phyloP scores from a whole-genome alignment of 1,139 yeast species.

The Hemisphaericaspora subhashii region DNA sequence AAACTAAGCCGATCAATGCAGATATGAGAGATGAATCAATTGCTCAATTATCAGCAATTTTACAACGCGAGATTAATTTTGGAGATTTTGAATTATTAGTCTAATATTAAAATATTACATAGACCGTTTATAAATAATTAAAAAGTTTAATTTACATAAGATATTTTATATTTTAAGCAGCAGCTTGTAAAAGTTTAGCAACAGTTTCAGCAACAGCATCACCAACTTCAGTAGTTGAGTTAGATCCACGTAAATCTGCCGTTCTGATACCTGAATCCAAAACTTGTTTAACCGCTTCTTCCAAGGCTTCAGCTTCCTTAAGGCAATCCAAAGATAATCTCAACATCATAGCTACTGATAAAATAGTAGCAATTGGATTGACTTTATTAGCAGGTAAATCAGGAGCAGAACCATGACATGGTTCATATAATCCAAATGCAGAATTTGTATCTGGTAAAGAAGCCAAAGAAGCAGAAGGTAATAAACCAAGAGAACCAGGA shows the following conservation, averaged over 20 bases:
- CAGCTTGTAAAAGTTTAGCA: constrained; percentile 47
- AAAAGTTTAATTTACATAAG: not conserved
- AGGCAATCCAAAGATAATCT: constrained; percentile 79
- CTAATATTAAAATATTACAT: too few species aligned
- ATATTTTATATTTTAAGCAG: constrained; percentile 6
- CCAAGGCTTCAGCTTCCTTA: constrained; percentile 86
- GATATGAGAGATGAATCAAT: constrained; percentile 29
- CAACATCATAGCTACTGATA: constrained; percentile 97
- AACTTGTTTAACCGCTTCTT: constrained; percentile 81
- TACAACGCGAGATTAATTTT: constrained; percentile 1
- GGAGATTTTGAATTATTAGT: not conserved
- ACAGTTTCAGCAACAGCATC: constrained; percentile 84
- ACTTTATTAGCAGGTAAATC: constrained; percentile 86
- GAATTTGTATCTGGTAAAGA: constrained; percentile 91
- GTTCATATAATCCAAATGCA: constrained; percentile 96
- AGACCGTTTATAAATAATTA: not conserved
- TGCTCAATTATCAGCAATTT: constrained; percentile 35
- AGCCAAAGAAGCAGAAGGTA: constrained; percentile 95
- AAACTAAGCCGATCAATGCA: constrained; percentile 7
- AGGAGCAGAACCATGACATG: constrained; percentile 98
- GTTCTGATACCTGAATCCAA: constrained; percentile 85
- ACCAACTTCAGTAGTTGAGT: constrained; percentile 85
- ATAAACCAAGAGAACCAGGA: constrained; percentile 93
- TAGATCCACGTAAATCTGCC: constrained; percentile 82
- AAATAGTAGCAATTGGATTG: constrained; percentile 91